A percentile compares a stretch with the other conserved stretches of the same genome.
Evolutionary conservation across 75 land plant species (phyloP).

Genomic region (Chamaecyparis obtusa): DNA sequence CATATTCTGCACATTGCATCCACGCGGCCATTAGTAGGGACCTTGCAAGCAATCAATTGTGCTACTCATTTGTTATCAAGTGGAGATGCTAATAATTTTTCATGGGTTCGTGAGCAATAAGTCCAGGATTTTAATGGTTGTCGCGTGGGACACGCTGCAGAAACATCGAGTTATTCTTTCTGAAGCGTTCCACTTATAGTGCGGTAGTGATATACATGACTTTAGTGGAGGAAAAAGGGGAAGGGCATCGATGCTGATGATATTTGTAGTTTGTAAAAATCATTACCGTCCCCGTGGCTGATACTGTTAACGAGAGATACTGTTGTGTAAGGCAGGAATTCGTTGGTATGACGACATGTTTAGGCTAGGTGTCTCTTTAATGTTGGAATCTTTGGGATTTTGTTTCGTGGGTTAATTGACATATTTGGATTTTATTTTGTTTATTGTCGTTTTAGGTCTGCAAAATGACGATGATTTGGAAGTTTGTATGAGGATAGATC

Average conservation of each 20-base stretch:
- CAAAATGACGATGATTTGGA: too few relatives aligned
- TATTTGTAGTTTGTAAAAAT: neutral
- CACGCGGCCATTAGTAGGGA: neutral
- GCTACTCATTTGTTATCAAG: neutral
- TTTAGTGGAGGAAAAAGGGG: neutral
- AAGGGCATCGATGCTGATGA: neutral
- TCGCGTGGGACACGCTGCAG: neutral
- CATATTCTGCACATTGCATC: constrained; percentile 36
- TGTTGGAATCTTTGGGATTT: too few relatives aligned
- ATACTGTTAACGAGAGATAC: neutral
- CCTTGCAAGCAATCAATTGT: neutral
- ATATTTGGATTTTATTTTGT: too few relatives aligned
- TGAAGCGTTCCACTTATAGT: neutral
- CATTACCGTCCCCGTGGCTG: neutral
- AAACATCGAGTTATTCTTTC: neutral
- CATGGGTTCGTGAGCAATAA: neutral
- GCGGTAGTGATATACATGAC: neutral
- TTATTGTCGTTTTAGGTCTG: too few relatives aligned
- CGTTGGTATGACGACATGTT: too few relatives aligned
- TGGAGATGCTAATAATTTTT: neutral
- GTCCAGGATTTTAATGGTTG: neutral
- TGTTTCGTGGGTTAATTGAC: too few relatives aligned
- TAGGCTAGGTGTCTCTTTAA: too few relatives aligned
- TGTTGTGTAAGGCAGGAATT: neutral
- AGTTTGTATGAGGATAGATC: too few relatives aligned